These are phyloP conservation scores for Candida suzukii DNA, from an alignment of 805 yeast species.

Conservation along the genomic window DNA sequence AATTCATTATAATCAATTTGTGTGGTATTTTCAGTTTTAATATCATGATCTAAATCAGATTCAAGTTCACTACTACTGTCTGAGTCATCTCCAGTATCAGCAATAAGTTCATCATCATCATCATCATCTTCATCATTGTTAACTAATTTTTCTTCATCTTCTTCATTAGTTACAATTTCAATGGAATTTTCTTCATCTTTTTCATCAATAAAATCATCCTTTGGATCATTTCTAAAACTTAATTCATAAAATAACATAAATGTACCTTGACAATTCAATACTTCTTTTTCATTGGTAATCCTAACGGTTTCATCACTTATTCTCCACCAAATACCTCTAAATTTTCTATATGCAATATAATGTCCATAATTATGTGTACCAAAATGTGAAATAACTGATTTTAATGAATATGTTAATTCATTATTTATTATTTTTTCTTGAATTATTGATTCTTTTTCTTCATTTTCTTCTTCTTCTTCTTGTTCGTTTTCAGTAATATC, in stretches of 20 bases:
- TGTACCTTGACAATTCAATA: conserved; percentile 74
- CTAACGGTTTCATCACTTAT: conserved; percentile 86
- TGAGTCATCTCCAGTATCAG: not conserved
- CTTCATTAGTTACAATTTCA: conserved; percentile 3
- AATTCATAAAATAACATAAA: conserved; percentile 88
- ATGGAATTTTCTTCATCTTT: conserved; percentile 12
- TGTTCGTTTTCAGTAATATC: conserved; percentile 2
- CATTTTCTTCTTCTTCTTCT: conserved; percentile 30
- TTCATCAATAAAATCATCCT: conserved; percentile 29
- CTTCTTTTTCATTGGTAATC: conserved; percentile 74
- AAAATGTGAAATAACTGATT: conserved; percentile 85
- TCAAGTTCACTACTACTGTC: not conserved
- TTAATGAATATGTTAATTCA: conserved; percentile 56
- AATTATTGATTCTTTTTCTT: not conserved
- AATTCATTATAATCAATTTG: not conserved
- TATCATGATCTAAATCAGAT: not conserved
- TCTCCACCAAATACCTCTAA: conserved; percentile 90
- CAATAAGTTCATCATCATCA: conserved; percentile 1
- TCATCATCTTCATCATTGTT: conserved; percentile 7
- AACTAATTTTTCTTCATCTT: not conserved
- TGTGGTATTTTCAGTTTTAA: not conserved
- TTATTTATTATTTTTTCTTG: conserved; percentile 19
- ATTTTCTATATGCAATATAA: conserved; percentile 79
- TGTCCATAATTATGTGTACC: conserved; percentile 99
- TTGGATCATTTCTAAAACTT: conserved; percentile 17